Base-by-base conservation (phyloP, 139 green algal species). In the Raphidocelis subcapitata region DNA sequence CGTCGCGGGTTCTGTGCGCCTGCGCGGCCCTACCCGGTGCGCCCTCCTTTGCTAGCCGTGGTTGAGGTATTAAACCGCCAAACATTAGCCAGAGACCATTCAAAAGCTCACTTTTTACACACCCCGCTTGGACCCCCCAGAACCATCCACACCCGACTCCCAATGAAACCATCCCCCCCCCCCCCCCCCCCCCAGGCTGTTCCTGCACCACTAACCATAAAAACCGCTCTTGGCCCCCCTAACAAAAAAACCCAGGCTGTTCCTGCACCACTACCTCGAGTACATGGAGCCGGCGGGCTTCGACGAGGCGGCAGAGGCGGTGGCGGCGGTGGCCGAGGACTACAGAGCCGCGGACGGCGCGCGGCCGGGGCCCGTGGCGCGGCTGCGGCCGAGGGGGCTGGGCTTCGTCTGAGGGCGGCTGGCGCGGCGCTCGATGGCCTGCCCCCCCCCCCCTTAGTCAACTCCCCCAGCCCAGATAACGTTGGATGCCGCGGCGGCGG, bases 211-310 rank as follows among this genome's bases (percentile, higher is more conserved):
- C n/a, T n/a, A n/a, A n/a, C n/a, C n/a, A n/a, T n/a, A n/a, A n/a
- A n/a, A n/a, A n/a, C n/a, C n/a, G n/a, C n/a, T n/a, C n/a, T n/a
- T n/a, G n/a, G n/a, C n/a, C n/a, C n/a, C n/a, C n/a, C n/a, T n/a
- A n/a, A n/a, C n/a, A n/a, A n/a, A n/a, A 29, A 15, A 23, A 12
- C 20, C 47, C 32, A 89, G 82, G 72, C 65, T 89, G 29, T 94
- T 90, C 64, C 60, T 87, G 37, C 88, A 94, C 73, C 86, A 94
- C 64, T 94, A 94, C 71, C 76, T 81, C 44, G 68, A 94, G 80
- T 94, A 88, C 76, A 90, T 92, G 86, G 83, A 91, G 4, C 23
- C 62, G 3, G n/a, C 64, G 1, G 75, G 60, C 51, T 89, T 92
- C 44, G 73, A 84, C 49, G 70, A 79, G 23, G 87, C 87, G 16